Evolutionary conservation across 805 yeast species (phyloP), one percentile per base, ranked within the genome.

Genomic region (Saccharomycodes ludwigii): DNA sequence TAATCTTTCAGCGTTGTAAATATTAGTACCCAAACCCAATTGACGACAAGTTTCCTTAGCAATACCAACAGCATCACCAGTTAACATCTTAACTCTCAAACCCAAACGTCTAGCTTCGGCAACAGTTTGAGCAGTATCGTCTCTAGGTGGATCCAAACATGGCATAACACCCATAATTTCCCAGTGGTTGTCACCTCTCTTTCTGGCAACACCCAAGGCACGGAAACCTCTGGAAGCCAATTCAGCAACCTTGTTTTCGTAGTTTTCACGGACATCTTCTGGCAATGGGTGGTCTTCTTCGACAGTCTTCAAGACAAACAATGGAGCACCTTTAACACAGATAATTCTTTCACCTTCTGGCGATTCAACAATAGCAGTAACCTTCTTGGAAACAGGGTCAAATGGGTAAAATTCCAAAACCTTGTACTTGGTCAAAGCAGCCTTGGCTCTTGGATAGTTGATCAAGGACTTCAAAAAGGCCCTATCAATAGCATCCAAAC

Each of bases 51-150:
- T 85, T 71, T 85, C 95, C 75, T 84, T 81, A 56, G 95, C 95
- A 67, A 85, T 85, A 74, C 95, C 95, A 57, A 85, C 95, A 63
- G 95, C 95, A 69, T 85, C 95, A 76, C 95, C 95, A 67, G 95
- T 85, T 63, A 85, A 76, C 95, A 85, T 85, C 79, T 85, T 85
- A 52, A 85, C 91, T 67, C 91, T 77, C 58, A 85, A 73, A 75
- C 95, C 95, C 56, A 85, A 74, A 48, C 66, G 56, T 68, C 80
- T 76, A 51, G 95, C 95, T 68, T 85, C 95, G 63, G 69, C 62
- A 59, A 85, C 91, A 59, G 95, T 85, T 56, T 76, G 75, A 54
- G 93, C 94, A 69, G 95, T 85, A 65, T 85, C 95, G 67, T 85
- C 94, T 76, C 95, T 81, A 67, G 95, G 95, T 56, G 95, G 95